Conservation (phyloP, 257 asterid species). For the Lavandula angustifolia region DNA sequence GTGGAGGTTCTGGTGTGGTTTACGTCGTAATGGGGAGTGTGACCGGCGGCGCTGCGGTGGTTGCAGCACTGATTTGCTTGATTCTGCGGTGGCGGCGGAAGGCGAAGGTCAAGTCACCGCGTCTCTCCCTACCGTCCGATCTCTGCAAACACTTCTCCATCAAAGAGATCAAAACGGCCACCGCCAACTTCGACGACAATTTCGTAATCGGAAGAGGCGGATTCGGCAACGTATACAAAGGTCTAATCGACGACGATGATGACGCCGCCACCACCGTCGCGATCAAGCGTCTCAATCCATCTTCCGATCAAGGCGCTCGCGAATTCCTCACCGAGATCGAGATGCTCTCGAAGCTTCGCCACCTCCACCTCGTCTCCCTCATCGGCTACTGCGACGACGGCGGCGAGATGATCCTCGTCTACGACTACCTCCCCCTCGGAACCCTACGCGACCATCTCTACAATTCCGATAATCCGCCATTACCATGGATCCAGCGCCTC, state of each 20-base stretch:
- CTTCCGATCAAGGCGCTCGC: conserved; percentile 52
- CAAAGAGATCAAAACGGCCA: conserved; percentile 48
- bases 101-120: conserved; percentile 29
- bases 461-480: conserved; percentile 38
- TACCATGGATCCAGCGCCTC: conserved; percentile 56
- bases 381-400: conserved; percentile 61
- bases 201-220: conserved; percentile 22
- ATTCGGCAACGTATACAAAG: conserved; percentile 23
- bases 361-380: conserved; percentile 58
- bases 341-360: conserved; percentile 57
- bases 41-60: not conserved
- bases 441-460: conserved; percentile 56
- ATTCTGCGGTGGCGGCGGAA: conserved; percentile 22
- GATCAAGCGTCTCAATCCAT: conserved; percentile 46
- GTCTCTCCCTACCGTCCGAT: conserved; percentile 15
- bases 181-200: conserved; percentile 41
- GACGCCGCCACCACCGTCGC: conserved; percentile 42
- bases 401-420: conserved; percentile 64
- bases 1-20: not conserved
- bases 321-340: conserved; percentile 67
- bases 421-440: conserved; percentile 64
- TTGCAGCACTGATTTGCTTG: not conserved
- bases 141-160: conserved; percentile 43
- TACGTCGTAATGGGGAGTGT: not conserved
- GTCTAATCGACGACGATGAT: not conserved